phyloP scores from a whole-genome alignment of 208 protist species.

The Crithidia expoeki region DNA sequence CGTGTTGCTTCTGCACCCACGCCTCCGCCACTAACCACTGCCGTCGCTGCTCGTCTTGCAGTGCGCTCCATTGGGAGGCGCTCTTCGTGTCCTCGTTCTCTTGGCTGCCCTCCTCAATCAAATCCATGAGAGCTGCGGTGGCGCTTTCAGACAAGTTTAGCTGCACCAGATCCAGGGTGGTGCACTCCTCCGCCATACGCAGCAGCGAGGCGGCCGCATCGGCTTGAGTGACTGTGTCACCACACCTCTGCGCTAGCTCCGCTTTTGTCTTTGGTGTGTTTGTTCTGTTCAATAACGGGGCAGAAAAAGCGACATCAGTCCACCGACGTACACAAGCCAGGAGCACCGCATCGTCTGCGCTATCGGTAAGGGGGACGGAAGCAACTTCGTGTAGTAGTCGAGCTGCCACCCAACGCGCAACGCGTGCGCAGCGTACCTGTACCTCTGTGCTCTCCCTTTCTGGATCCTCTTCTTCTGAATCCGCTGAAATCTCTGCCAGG shows the following conservation, averaged over 20 bases:
- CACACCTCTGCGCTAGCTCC: neutral
- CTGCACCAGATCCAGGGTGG: conserved; percentile 26
- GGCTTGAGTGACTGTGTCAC: conserved; percentile 18
- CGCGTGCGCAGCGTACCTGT: neutral
- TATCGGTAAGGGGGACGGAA: conserved; percentile 35
- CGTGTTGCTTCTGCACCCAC: neutral
- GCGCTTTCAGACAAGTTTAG: conserved; percentile 42
- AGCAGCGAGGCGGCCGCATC: conserved; percentile 32
- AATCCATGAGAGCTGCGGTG: conserved; percentile 37
- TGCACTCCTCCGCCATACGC: conserved; percentile 34
- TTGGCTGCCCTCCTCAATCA: conserved; percentile 36
- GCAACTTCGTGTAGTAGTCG: conserved; percentile 47
- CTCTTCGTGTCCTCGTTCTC: conserved; percentile 2
- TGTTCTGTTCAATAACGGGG: neutral
- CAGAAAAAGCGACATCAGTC: conserved; percentile 44
- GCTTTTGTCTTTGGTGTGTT: too few species aligned
- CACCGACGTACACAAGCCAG: conserved; percentile 65
- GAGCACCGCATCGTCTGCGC: conserved; percentile 41
- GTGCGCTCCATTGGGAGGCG: neutral
- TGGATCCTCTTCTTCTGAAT: neutral
- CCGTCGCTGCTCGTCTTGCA: neutral
- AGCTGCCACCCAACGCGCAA: conserved; percentile 55
- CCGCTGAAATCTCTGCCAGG: neutral
- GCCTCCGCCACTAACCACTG: neutral
- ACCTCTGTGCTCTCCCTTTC: neutral